Evolutionary conservation across 306 rosid species (phyloP).

Genomic region (Cicer cuneatum): DNA sequence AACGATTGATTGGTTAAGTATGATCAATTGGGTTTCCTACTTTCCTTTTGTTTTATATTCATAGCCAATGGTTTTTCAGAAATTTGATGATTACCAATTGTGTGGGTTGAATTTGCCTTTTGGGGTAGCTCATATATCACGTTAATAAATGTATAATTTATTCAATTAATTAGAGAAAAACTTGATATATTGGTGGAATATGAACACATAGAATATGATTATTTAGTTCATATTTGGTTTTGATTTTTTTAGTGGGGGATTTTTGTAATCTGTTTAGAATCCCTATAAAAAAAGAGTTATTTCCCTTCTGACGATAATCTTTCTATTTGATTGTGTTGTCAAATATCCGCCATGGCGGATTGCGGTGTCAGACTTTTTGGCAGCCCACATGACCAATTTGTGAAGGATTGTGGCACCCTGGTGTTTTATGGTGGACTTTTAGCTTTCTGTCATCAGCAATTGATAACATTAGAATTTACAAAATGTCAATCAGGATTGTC

Average conservation of each 20-base stretch:
- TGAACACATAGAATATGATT: conserved; percentile 15
- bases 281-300: neutral
- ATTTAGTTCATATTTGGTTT: conserved; percentile 11
- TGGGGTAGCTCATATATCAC: conserved; percentile 1
- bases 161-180: conserved; percentile 26
- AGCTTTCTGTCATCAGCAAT: no score
- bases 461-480: neutral
- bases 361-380: no score
- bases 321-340: neutral
- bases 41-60: conserved; percentile 17
- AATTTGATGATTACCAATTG: neutral
- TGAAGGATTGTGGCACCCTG: no score
- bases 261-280: neutral
- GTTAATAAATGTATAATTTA: conserved; percentile 6
- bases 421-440: no score
- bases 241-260: no score
- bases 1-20: neutral
- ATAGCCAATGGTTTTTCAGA: neutral
- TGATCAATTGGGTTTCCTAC: neutral
- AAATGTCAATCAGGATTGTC: neutral
- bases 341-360: no score
- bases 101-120: conserved; percentile 35
- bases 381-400: no score
- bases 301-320: neutral
- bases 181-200: conserved; percentile 9